Evolutionary conservation across 192 early-diverging fungal genomes (phyloP), one percentile per base, ranked within the genome.

Genomic region (Phycomyces blakesleeanus): DNA sequence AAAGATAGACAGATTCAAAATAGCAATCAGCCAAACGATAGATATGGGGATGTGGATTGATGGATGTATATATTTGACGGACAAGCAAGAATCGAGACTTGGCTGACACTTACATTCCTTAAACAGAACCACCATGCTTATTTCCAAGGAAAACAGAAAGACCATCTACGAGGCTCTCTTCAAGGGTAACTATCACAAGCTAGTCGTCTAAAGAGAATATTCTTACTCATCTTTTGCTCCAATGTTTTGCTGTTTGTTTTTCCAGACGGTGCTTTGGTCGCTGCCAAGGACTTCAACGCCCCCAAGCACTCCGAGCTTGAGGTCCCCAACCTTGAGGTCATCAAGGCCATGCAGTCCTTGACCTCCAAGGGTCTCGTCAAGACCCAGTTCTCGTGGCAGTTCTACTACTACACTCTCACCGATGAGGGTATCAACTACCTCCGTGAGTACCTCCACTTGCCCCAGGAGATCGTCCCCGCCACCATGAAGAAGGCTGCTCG

Each of bases 341-440:
- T 99, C 87, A 99, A 97, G 91, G 88, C 94, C 61, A 89, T 97
- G 72, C 95, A 99, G 87, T 94, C 91, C 63, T 87, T 99, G 77
- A 82, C 85, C 75, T 99, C 97, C 61, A 89, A 87, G 75, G 93
- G 92, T 68, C 91, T 77, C 64, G 95, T 99, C 75, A 93, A 91
- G 82, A 91, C 90, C 68, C 90, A 90, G 73, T 99, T 99, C 91
- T 97, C 94, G 77, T 99, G 97, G 97, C 95, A 97, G 76, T 93
- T 94, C 85, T 99, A 96, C 88, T 99, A 99, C 92, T 99, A 99
- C 83, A 93, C 88, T 81, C 86, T 99, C 76, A 99, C 96, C 75
- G 87, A 95, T 73, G 91, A 93, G 81, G 97, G 97, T 79, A 95
- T 98, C 68, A 92, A 91, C 77, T 97, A 96, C 84, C 85, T 98